A percentile compares a stretch with the other conserved stretches of the same genome.
phyloP scores from a whole-genome alignment of 2,329 filamentous ascomycete species.

The Calonectria pseudoturangicola region DNA sequence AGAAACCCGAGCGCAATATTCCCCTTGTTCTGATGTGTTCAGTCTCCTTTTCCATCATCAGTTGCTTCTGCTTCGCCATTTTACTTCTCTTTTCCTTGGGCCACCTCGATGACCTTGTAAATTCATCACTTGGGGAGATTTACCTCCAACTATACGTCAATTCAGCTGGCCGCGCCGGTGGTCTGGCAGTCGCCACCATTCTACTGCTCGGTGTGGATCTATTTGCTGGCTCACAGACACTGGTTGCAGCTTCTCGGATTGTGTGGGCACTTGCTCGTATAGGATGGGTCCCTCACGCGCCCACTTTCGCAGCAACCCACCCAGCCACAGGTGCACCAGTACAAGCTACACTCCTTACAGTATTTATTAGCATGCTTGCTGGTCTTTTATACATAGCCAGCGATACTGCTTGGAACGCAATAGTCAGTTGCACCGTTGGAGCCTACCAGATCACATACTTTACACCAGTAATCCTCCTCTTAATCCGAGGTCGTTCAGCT shows the following conservation, averaged over 20 bases:
- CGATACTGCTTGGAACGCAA: constrained; percentile 16
- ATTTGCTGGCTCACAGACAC: neutral
- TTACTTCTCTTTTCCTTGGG: neutral
- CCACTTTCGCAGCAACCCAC: neutral
- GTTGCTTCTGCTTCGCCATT: constrained; percentile 7
- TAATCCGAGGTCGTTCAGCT: constrained; percentile 9
- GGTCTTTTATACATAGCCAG: constrained; percentile 15
- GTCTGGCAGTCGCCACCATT: neutral
- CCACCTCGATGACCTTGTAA: constrained; percentile 3
- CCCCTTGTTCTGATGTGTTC: neutral
- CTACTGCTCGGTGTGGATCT: neutral
- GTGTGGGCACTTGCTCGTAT: constrained; percentile 14
- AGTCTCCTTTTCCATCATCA: neutral
- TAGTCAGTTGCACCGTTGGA: constrained; percentile 7
- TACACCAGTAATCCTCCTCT: neutral
- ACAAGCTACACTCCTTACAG: neutral
- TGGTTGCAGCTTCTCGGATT: neutral
- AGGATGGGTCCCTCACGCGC: constrained; percentile 19
- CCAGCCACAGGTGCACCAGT: constrained; percentile 12
- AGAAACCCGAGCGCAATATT: constrained; percentile 1
- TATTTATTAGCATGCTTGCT: constrained; percentile 7
- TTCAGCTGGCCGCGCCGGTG: constrained; percentile 5
- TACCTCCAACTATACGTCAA: constrained; percentile 25
- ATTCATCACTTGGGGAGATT: constrained; percentile 17
- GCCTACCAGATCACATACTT: constrained; percentile 16